phyloP scores from a whole-genome alignment of 2,329 filamentous ascomycete species.

The Cladorrhinum sp. region DNA sequence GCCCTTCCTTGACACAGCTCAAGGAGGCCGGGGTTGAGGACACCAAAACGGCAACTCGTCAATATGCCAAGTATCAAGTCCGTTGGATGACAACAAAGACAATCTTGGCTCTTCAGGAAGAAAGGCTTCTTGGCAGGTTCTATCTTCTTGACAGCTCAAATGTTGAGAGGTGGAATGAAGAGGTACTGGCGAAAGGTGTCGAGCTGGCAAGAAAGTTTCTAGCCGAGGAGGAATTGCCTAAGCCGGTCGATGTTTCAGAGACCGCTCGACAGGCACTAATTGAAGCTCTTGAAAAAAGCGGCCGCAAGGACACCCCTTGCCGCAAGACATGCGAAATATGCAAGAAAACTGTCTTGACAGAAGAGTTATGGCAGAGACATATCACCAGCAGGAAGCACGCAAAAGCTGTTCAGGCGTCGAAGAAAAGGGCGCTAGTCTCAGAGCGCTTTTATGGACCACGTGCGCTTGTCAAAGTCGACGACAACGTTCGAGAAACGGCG shows the following conservation, averaged over 20 bases:
- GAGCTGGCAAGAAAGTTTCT: conserved; percentile 64
- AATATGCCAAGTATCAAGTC: conserved; percentile 81
- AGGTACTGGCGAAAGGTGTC: conserved; percentile 65
- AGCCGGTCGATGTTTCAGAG: conserved; percentile 47
- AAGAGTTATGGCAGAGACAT: conserved; percentile 49
- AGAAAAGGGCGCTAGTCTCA: conserved; percentile 16
- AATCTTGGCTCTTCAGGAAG: conserved; percentile 61
- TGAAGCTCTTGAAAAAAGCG: conserved; percentile 39
- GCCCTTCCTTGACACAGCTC: conserved; percentile 50
- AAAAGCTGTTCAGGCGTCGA: conserved; percentile 19
- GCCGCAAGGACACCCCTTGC: conserved; percentile 51
- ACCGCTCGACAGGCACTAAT: conserved; percentile 56
- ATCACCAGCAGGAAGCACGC: conserved; percentile 42
- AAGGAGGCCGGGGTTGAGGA: conserved; percentile 63
- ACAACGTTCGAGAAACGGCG: background rate
- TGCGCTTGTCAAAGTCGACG: background rate
- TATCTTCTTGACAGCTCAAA: conserved; percentile 82
- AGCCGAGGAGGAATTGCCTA: conserved; percentile 49
- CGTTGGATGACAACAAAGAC: conserved; percentile 86
- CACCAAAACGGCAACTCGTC: conserved; percentile 78
- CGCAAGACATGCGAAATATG: conserved; percentile 72
- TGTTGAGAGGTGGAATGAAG: conserved; percentile 54
- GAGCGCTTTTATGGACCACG: background rate
- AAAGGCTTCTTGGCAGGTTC: conserved; percentile 54
- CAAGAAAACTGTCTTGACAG: conserved; percentile 57